Base-by-base conservation (phyloP, 2,329 filamentous ascomycete genomes). In the Fusarium graminum region DNA sequence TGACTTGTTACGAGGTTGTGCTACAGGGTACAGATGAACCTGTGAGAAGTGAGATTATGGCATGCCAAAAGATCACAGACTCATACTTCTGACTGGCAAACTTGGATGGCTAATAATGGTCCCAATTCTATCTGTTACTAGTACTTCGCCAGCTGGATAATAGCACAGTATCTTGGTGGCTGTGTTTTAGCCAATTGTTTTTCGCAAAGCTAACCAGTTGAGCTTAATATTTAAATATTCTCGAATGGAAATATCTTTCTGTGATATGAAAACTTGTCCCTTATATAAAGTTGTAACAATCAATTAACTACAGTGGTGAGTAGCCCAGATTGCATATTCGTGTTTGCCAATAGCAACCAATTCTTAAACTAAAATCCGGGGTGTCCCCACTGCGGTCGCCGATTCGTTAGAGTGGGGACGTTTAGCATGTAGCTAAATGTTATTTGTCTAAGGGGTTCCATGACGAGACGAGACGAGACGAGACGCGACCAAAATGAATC, bases 401-500 rank as follows among this genome's bases (percentile, higher is more conserved):
- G 25, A 53, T 62, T 56, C 29, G 41, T 26, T 22, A 57, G 42
- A 45, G 65, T 69, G 62, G 65, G 25, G n/a, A 59, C 34, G 9
- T 38, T 50, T 57, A 26, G 22, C 26, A 68, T 53, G 50, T 9
- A 43, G 30, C 28, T 17, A 22, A 13, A 58, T 57, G 30, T 44
- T 45, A 59, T 65, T 61, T 55, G 52, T 41, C 43, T 39, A 63
- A 52, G 58, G 62, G 57, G 52, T 29, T 45, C 47, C 39, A 38
- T 50, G 41, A 53, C 26, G 30, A 55, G 52, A 53, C 64, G 30
- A 55, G 52, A 53, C 64, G 22, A 22, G 41, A 53, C 26, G 26
- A 55, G 52, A 53, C 64, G 64, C 60, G 59, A 57, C 54, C 17
- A 11, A 29, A 30, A 43, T 46, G 12, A 58, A 26, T 40, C 19